Evolutionary conservation across 106 monocot genomes (phyloP).

Genomic region (Dioscorea alata): DNA sequence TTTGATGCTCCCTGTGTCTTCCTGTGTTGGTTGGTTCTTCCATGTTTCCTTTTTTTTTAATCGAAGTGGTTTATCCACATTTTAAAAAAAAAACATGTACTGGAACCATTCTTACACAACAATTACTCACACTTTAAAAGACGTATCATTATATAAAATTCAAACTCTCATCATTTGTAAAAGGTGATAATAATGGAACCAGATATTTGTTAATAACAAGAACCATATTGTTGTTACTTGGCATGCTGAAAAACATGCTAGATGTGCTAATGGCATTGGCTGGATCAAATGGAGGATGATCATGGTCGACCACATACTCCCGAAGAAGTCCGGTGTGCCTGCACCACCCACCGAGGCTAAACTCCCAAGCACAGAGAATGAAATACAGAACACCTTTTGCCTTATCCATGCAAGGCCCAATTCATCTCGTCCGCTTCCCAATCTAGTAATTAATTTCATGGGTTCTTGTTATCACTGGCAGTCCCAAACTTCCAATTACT

Average conservation of each 20-base stretch:
- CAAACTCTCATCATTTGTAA: too few relatives aligned
- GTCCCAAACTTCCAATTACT: slow-evolving; percentile 11
- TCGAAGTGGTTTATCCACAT: too few relatives aligned
- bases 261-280: slow-evolving; percentile 61
- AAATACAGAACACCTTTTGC: slow-evolving; percentile 12
- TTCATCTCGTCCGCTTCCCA: background rate
- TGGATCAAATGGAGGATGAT: slow-evolving; percentile 43
- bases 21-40: too few relatives aligned
- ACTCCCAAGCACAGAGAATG: slow-evolving; percentile 7
- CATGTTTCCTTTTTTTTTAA: too few relatives aligned
- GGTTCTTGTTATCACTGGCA: slow-evolving; percentile 9
- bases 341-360: slow-evolving; percentile 19
- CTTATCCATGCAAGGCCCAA: slow-evolving; percentile 6
- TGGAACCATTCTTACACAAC: too few relatives aligned
- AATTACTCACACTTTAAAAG: too few relatives aligned
- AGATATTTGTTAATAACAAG: too few relatives aligned
- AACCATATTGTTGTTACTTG: background rate
- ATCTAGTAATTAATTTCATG: slow-evolving; percentile 4
- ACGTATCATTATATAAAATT: too few relatives aligned
- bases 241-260: slow-evolving; percentile 22
- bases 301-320: slow-evolving; percentile 43
- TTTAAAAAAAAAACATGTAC: too few relatives aligned
- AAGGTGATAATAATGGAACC: too few relatives aligned
- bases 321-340: slow-evolving; percentile 2
- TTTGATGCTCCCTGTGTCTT: too few relatives aligned